phyloP scores from a whole-genome alignment of 2,329 filamentous ascomycete species.

The Epichloe festucae region DNA sequence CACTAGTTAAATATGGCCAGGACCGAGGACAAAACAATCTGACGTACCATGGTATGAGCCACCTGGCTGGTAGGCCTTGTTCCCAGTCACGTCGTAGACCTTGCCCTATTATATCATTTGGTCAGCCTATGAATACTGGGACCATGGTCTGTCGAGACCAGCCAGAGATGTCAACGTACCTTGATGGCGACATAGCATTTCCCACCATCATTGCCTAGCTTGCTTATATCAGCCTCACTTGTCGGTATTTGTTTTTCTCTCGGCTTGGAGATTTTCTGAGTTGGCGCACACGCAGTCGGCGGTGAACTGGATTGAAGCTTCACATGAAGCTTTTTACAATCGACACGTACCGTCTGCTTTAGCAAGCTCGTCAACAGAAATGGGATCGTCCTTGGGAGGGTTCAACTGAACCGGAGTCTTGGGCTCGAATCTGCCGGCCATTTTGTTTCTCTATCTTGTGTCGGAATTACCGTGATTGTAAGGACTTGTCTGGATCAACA shows the following conservation, averaged over 20 bases:
- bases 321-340: not conserved
- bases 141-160: not conserved
- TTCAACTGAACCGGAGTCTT: conserved; percentile 63
- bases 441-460: conserved; percentile 14
- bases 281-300: not conserved
- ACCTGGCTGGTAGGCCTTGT: conserved; percentile 70
- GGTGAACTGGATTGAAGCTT: not conserved
- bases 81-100: conserved; percentile 87
- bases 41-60: conserved; percentile 73
- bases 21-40: not conserved
- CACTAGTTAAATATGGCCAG: not conserved
- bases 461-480: not conserved
- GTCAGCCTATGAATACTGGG: not conserved
- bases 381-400: conserved; percentile 78
- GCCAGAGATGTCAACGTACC: conserved; percentile 25
- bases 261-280: not conserved
- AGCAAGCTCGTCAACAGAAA: conserved; percentile 65
- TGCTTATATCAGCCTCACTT: not conserved
- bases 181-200: conserved; percentile 60
- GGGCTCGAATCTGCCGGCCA: conserved; percentile 61
- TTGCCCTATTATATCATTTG: conserved; percentile 53
- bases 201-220: conserved; percentile 47
- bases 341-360: conserved; percentile 62
- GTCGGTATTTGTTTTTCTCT: not conserved
- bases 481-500: not conserved